These are phyloP conservation scores for Eutrema salsugineum DNA, from an alignment of 441 rosid species.

Conservation along the genomic window DNA sequence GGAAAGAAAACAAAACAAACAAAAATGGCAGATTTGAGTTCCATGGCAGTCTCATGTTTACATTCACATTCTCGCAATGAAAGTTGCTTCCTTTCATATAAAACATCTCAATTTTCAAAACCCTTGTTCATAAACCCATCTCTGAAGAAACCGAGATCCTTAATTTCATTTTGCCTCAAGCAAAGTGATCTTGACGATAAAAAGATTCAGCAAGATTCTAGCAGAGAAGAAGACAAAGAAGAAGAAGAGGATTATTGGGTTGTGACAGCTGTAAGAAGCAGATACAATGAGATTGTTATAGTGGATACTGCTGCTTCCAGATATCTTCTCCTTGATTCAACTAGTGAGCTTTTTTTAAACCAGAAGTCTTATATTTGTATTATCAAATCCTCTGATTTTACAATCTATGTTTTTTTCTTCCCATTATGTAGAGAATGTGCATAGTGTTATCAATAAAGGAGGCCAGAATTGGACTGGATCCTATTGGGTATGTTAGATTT, in stretches of 20 bases:
- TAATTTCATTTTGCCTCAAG: conserved; percentile 5
- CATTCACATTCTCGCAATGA: neutral
- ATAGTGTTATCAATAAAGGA: conserved; percentile 62
- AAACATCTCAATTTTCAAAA: neutral
- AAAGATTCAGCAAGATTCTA: neutral
- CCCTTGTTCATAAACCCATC: conserved; percentile 1
- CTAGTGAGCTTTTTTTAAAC: conserved; percentile 33
- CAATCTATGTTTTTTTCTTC: neutral
- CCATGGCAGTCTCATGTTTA: conserved; percentile 2
- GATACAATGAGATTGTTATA: conserved; percentile 65
- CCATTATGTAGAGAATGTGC: conserved; percentile 56
- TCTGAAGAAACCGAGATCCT: conserved; percentile 6
- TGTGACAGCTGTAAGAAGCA: conserved; percentile 48
- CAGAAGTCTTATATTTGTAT: neutral
- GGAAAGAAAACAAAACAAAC: neutral
- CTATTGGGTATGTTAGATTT: conserved; percentile 59
- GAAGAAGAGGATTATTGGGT: conserved; percentile 53
- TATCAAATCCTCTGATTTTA: neutral
- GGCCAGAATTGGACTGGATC: conserved; percentile 66
- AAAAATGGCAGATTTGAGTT: conserved; percentile 28
- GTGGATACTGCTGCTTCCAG: conserved; percentile 56
- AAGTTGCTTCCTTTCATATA: conserved; percentile 11
- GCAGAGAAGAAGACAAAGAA: neutral
- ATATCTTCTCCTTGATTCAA: conserved; percentile 73
- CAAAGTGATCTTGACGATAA: neutral